Percentiles rank a stretch among this genome's conserved stretches.
Evolutionary conservation across 306 rosid genomes (phyloP).

Genomic region (Carpinus fangiana): DNA sequence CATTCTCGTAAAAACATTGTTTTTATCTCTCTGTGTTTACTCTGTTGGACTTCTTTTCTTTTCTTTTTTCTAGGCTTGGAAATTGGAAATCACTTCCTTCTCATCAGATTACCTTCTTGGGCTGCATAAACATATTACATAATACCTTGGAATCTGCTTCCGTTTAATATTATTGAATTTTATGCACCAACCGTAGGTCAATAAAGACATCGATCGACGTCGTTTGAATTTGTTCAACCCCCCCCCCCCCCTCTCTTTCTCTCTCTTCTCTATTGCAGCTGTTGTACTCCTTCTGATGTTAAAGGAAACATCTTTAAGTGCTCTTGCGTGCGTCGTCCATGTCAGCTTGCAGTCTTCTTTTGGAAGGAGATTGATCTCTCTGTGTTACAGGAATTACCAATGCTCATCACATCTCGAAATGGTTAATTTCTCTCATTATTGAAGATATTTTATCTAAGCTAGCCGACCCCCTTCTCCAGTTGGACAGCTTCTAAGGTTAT

Average conservation of each 20-base stretch:
- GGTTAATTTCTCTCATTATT: too few relatives aligned
- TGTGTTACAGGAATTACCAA: too few relatives aligned
- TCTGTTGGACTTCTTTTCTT: conserved; percentile 40
- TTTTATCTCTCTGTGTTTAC: conserved; percentile 43
- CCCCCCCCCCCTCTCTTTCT: background rate
- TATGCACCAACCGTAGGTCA: conserved; percentile 22
- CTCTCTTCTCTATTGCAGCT: background rate
- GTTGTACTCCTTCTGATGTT: too few relatives aligned
- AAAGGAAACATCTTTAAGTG: too few relatives aligned
- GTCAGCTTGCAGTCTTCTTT: too few relatives aligned
- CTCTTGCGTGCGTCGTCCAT: too few relatives aligned
- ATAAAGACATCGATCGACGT: background rate
- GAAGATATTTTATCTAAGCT: too few relatives aligned
- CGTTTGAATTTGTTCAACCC: background rate
- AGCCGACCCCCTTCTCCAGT: too few relatives aligned
- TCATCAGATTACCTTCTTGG: conserved; percentile 48
- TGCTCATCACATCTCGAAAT: too few relatives aligned
- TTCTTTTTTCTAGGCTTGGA: conserved; percentile 37
- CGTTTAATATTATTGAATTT: conserved; percentile 42
- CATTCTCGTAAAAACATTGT: conserved; percentile 38
- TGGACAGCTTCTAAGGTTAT: background rate
- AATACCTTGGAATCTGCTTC: conserved; percentile 51
- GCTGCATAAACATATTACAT: conserved; percentile 30
- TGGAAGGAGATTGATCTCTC: too few relatives aligned
- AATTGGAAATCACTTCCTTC: conserved; percentile 37